These are phyloP conservation scores for Yamadazyma philogaea DNA, from an alignment of 805 yeast species.

Conservation along the genomic window DNA sequence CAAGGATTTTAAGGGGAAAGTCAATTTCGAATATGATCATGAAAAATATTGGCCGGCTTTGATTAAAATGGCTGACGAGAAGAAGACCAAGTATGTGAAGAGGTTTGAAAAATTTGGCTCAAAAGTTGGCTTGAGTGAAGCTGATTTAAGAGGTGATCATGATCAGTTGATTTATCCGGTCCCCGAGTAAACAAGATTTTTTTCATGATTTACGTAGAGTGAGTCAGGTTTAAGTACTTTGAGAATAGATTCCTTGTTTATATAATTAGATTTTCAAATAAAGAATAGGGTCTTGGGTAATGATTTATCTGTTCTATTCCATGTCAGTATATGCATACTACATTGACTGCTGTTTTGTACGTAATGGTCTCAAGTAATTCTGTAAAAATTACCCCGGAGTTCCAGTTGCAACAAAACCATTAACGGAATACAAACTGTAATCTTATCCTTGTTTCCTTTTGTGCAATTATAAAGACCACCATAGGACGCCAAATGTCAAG, in stretches of 20 bases:
- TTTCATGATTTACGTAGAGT: neutral
- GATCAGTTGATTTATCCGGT: slow-evolving; percentile 28
- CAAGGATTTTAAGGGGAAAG: slow-evolving; percentile 76
- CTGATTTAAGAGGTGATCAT: slow-evolving; percentile 58
- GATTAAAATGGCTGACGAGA: slow-evolving; percentile 55
- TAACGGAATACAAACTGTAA: too few relatives aligned
- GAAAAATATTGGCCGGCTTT: slow-evolving; percentile 74
- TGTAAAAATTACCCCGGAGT: too few relatives aligned
- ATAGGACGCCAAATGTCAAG: too few relatives aligned
- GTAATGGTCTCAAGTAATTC: too few relatives aligned
- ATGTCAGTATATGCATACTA: neutral
- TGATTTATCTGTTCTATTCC: neutral
- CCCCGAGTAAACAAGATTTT: neutral
- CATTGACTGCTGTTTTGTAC: too few relatives aligned
- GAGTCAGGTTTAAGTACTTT: neutral
- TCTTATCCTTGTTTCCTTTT: too few relatives aligned
- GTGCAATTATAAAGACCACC: too few relatives aligned
- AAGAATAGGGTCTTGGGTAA: neutral
- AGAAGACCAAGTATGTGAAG: slow-evolving; percentile 59
- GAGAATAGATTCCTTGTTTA: neutral
- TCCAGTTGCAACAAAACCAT: too few relatives aligned
- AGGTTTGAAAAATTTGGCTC: slow-evolving; percentile 73
- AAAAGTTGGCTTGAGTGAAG: slow-evolving; percentile 72
- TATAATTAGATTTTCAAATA: neutral
- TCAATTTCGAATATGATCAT: slow-evolving; percentile 82